These are phyloP conservation scores for Coemansia sp. DNA, from an alignment of 192 early-diverging fungal genomes.

Conservation along the genomic window DNA sequence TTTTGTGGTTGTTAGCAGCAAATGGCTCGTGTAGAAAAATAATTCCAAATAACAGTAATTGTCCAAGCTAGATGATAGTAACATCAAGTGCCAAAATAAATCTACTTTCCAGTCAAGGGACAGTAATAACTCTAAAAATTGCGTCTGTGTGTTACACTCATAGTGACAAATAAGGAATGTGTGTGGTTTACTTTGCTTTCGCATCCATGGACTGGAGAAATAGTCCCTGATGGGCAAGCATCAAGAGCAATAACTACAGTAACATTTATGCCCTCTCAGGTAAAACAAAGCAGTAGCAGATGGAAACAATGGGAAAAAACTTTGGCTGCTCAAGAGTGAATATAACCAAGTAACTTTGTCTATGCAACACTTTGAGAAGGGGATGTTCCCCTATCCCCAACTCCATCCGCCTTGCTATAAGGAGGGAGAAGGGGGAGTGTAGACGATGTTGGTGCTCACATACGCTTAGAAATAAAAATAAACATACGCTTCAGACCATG, in stretches of 20 bases:
- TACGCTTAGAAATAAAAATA: too few relatives aligned
- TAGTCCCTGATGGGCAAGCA: background rate
- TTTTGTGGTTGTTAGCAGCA: background rate
- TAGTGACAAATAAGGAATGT: background rate
- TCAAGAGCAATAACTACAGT: too few relatives aligned
- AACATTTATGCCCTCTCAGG: too few relatives aligned
- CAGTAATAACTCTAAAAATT: slow-evolving; percentile 22
- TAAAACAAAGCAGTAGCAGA: slow-evolving; percentile 1
- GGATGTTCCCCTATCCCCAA: too few relatives aligned
- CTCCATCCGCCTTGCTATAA: too few relatives aligned
- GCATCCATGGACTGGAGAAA: slow-evolving; percentile 6
- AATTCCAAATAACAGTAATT: slow-evolving; percentile 7
- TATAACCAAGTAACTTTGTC: too few relatives aligned
- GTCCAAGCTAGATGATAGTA: background rate
- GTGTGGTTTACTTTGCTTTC: background rate
- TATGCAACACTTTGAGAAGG: too few relatives aligned
- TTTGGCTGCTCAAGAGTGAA: too few relatives aligned
- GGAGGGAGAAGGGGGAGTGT: too few relatives aligned
- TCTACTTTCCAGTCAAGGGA: background rate
- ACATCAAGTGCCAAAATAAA: background rate
- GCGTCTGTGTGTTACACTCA: background rate
- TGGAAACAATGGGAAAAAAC: background rate
- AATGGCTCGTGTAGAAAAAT: background rate
- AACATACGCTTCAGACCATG: too few relatives aligned
- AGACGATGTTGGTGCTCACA: too few relatives aligned